Evolutionary conservation across 257 asterid genomes (phyloP), one percentile per base, ranked within the genome.

Genomic region (Rauvolfia tetraphylla): DNA sequence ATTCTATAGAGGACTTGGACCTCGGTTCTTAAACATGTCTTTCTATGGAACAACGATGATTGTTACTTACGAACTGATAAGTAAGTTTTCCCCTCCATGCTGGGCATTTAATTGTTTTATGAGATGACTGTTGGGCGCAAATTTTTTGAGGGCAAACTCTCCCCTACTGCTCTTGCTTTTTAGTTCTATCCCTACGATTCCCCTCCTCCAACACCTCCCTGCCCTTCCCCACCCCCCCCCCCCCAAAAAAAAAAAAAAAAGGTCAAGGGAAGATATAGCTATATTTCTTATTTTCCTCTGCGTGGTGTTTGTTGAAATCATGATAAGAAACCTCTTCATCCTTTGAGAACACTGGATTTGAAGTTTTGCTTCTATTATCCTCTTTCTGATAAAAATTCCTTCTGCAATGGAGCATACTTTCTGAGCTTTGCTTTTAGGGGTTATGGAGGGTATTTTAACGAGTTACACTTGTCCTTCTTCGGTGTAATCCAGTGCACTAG

Each of bases 21-120:
- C 98, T 49, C 93, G 97, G 57, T 94, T 92, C 80, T 79, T 94
- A 27, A 94, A 90, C 85, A 90, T 94, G 96, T 92, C 98, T 62
- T 84, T 90, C 79, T 94, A 89, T 67, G 98, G 98, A 80, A 89
- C 95, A 23, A 86, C 98, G 29, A 94, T 94, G 98, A 92, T 94
- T 4, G 97, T 94, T 72, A 94, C 97, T 13, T 92, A 94, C 61
- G 98, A 89, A 82, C 85, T 94, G 23, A 94, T 94, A 84, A 94
- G 98, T 91, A 90, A 14, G 92, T 57, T 33, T 66, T 74, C 42
- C 76, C 18, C n/a, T 71, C 42, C 36, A 39, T 5, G 5, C 54
- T 54, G 20, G 13, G 18, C 38, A 6, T 27, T 54, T 68, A 41
- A 33, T 73, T 7, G 8, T 56, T n/a, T n/a, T 2, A 5, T 11